Evolutionary conservation across 805 yeast species (phyloP), one percentile per base, ranked within the genome.

Genomic region (Ogataea salicorniae): DNA sequence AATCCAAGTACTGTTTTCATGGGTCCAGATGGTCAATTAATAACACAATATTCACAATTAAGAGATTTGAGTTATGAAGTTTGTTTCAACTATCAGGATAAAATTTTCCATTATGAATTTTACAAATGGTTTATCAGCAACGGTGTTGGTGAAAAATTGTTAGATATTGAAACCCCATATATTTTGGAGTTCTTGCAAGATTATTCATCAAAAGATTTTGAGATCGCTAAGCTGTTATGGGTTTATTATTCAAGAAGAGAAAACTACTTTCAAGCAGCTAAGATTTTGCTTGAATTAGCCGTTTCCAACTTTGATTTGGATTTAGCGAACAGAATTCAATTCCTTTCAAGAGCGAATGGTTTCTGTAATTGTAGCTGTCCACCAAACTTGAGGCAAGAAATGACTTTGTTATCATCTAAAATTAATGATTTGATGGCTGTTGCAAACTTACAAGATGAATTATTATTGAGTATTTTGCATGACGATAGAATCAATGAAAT

Each of bases 71-170:
- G 94, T 33, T 91, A 91, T 63, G 76, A 77, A 8, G 75, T 84
- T 16, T 87, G 94, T 47, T 81, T 90, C 58, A 77, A 78, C 16
- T 83, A 83, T 45, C 74, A 78, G 40, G 98, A 94, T 62, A 87
- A 84, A 59, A 64, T 81, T n/a, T 94, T 94, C 75, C 99, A 94
- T 54, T 89, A 83, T 67, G 87, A 87, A 53, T 78, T 94, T 54
- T 94, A 94, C 65, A 92, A 88, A 63, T 94, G 98, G 97, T 83
- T 89, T 56, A 83, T 89, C 34, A 68, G 74, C 39, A 87, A 87
- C 59, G 91, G 88, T 4, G 77, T 81, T 29, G 83, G 87, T 51
- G 94, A 85, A 47, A 79, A 87, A 51, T 70, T 94, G 39, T 72
- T 92, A 49, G 87, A 84, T 41, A 76, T 92, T 47, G 86, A 87